Evolutionary conservation across 2,329 filamentous ascomycete species (phyloP).

Genomic region (Orbilia ellipsospora): DNA sequence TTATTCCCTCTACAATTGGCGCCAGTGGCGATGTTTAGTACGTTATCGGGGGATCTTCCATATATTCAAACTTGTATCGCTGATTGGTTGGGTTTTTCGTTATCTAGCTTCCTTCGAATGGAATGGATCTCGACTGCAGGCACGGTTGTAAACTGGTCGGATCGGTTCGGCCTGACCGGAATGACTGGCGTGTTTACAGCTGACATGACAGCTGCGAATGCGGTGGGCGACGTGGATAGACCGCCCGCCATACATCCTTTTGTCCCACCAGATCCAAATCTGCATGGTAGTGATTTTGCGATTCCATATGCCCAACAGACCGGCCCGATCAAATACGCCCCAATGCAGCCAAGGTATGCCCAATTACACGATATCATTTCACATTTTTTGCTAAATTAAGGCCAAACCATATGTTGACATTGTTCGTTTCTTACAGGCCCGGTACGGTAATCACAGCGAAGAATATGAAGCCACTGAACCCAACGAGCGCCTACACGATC

Average conservation of each 20-base stretch:
- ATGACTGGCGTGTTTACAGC: slow-evolving; percentile 72
- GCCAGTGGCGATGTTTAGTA: slow-evolving; percentile 60
- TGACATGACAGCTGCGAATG: slow-evolving; percentile 61
- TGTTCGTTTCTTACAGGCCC: slow-evolving; percentile 45
- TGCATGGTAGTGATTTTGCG: slow-evolving; percentile 57
- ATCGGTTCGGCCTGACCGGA: slow-evolving; percentile 72
- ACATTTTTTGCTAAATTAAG: not conserved
- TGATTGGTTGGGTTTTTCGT: not conserved
- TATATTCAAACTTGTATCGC: not conserved
- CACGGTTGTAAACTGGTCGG: slow-evolving; percentile 70
- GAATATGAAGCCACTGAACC: slow-evolving; percentile 61
- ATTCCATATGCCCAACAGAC: slow-evolving; percentile 62
- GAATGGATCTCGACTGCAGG: slow-evolving; percentile 63
- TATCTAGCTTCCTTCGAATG: slow-evolving; percentile 42
- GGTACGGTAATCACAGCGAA: slow-evolving; percentile 62
- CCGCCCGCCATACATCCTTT: slow-evolving; percentile 38
- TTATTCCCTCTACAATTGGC: slow-evolving; percentile 58
- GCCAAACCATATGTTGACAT: not conserved
- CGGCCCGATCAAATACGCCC: slow-evolving; percentile 62
- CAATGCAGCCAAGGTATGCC: slow-evolving; percentile 62
- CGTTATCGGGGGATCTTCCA: slow-evolving; percentile 11
- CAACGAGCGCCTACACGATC: slow-evolving; percentile 61
- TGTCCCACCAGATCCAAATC: slow-evolving; percentile 20
- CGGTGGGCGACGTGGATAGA: slow-evolving; percentile 61
- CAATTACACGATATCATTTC: slow-evolving; percentile 5